Evolutionary conservation across 2,329 filamentous ascomycete species (phyloP).

Genomic region (Colletotrichum cereale): DNA sequence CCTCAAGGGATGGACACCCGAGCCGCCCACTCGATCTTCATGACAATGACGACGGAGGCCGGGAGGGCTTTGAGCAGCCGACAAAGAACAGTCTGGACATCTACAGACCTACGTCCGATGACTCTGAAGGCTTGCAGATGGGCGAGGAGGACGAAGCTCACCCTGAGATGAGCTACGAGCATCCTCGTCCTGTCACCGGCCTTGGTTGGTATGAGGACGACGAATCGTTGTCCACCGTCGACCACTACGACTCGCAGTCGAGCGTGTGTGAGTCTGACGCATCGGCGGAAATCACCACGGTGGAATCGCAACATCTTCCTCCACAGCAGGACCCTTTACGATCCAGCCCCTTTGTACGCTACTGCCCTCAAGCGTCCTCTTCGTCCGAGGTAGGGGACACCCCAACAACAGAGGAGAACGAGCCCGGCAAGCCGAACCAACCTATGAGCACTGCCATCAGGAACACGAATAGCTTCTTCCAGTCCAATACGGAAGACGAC

Average conservation of each 20-base stretch:
- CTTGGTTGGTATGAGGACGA: constrained; percentile 22
- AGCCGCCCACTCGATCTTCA: background rate
- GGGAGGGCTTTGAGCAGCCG: background rate
- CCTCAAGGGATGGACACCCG: background rate
- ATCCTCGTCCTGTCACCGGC: background rate
- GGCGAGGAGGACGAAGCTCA: background rate
- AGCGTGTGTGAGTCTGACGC: background rate
- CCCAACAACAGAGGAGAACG: background rate
- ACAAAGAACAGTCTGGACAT: background rate
- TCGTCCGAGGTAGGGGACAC: background rate
- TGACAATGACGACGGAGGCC: background rate
- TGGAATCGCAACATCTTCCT: background rate
- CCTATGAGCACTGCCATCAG: background rate
- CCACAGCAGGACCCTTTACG: background rate
- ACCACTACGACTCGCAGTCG: background rate
- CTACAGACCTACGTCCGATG: background rate
- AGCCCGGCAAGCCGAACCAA: no score
- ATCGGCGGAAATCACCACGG: background rate
- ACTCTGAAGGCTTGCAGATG: background rate
- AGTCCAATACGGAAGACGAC: background rate
- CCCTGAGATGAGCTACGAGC: background rate
- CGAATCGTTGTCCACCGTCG: background rate
- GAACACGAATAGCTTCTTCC: background rate
- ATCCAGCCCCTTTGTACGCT: background rate
- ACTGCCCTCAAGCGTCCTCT: background rate